A percentile compares a stretch with the other conserved stretches of the same genome.
Conservation (phyloP, 768 basidiomycete species). For the Boletus tomentosulus region DNA sequence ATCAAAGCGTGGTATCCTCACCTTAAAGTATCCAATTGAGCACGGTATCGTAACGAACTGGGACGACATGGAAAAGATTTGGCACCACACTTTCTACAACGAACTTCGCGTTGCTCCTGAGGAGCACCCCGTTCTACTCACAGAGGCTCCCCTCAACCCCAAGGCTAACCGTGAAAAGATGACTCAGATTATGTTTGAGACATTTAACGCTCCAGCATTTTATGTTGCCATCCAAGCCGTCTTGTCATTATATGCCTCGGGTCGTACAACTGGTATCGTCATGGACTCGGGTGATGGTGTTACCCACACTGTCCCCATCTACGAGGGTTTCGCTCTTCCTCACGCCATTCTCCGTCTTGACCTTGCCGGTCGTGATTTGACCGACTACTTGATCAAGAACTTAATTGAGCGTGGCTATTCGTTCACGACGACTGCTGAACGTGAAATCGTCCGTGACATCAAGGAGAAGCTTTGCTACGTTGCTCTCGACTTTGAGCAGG, state of each 20-base stretch:
- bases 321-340: constrained; percentile 90
- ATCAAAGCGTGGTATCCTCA: constrained; percentile 92
- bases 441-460: constrained; percentile 94
- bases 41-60: constrained; percentile 97
- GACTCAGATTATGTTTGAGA: constrained; percentile 81
- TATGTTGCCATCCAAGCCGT: constrained; percentile 75
- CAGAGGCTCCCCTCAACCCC: constrained; percentile 71
- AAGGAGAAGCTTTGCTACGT: constrained; percentile 94
- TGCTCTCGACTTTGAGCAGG: constrained; percentile 91
- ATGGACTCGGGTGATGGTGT: constrained; percentile 97
- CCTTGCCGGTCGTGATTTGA: constrained; percentile 89
- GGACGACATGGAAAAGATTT: constrained; percentile 99
- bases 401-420: constrained; percentile 89
- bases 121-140: constrained; percentile 69
- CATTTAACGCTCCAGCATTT: constrained; percentile 72
- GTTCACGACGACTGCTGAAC: constrained; percentile 91
- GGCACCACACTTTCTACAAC: constrained; percentile 95
- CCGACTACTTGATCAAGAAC: constrained; percentile 78
- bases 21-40: constrained; percentile 90
- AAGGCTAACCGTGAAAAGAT: constrained; percentile 72
- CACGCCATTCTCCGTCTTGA: constrained; percentile 93
- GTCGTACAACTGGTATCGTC: constrained; percentile 93
- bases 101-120: constrained; percentile 75
- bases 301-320: constrained; percentile 93
- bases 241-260: constrained; percentile 82